Base-by-base conservation (phyloP, 257 asterid species). In the Euphrasia confusa region DNA sequence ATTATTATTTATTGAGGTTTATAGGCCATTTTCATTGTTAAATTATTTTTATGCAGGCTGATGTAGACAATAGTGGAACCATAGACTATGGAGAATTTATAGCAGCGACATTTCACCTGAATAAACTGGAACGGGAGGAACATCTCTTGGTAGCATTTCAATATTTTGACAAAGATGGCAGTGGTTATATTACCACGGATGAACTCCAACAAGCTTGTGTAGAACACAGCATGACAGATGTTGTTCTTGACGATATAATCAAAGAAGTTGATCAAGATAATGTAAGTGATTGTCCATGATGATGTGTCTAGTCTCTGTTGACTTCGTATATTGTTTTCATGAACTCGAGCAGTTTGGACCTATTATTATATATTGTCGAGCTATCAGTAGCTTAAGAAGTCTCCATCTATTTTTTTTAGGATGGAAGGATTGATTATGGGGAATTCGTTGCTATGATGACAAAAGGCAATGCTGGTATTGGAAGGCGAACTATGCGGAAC, bases 51-150 rank as follows among this genome's bases (percentile, higher is more conserved):
- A 24, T 54, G 17, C 77, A 87, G 93, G 93, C 87, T 6, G 95
- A 87, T 64, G 74, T 84, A 44, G 93, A 87, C 66, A 84, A 87
- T 74, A 87, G 82, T 39, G 95, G 95, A 57, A 84, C 93, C 49
- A 84, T 87, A 63, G 95, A 87, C 61, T 87, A 87, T 53, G 93
- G 93, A 24, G 93, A 87, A 78, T 87, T 87, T 82, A 81, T 87
- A 65, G 95, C 93, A 18, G 95, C 95, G 24, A 87, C 88, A 0
- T 79, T 87, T 52, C 95, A 87, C 78, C 71, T 87, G 76, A 87
- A 87, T 87, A 87, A 87, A 81, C 63, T 87, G 63, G 93, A 87
- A 65, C 75, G 93, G 70, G 93, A 84, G 72, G 88, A 84, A 63
- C 82, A 84, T 71, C 71, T 87, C 24, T 63, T 80, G 49, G 79